These are phyloP conservation scores for Parastagonospora nodorum DNA, from an alignment of 2,329 filamentous ascomycete genomes.

Conservation along the genomic window DNA sequence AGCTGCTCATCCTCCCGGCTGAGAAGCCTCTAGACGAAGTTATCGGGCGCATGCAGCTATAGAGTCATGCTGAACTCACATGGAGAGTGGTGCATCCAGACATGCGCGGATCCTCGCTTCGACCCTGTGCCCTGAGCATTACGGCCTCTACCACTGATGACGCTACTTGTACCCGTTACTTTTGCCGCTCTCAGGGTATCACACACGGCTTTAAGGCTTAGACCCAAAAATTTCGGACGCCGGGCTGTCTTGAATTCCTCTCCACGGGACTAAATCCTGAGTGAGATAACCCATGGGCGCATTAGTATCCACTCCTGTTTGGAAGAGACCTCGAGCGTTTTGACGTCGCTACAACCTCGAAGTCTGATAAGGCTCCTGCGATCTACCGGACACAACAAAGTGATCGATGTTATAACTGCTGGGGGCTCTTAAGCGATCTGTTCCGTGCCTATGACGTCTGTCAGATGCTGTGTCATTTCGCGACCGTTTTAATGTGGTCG, in stretches of 20 bases:
- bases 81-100: too few species aligned
- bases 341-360: not conserved
- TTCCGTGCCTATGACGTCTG: not conserved
- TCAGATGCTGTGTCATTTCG: not conserved
- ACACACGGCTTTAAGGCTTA: not conserved
- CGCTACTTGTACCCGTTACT: not conserved
- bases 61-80: too few species aligned
- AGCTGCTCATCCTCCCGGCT: too few species aligned
- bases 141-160: too few species aligned
- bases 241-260: not conserved
- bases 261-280: not conserved
- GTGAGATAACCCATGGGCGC: not conserved
- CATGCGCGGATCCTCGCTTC: too few species aligned
- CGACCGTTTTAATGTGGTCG: not conserved
- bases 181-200: not conserved
- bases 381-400: not conserved
- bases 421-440: not conserved
- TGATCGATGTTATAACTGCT: not conserved
- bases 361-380: not conserved
- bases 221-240: not conserved
- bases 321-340: not conserved
- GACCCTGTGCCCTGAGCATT: too few species aligned
- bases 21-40: too few species aligned
- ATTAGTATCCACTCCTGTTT: not conserved
- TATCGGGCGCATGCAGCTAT: too few species aligned